Base-by-base conservation (phyloP, 345 rosid species). In the Boechera stricta region DNA sequence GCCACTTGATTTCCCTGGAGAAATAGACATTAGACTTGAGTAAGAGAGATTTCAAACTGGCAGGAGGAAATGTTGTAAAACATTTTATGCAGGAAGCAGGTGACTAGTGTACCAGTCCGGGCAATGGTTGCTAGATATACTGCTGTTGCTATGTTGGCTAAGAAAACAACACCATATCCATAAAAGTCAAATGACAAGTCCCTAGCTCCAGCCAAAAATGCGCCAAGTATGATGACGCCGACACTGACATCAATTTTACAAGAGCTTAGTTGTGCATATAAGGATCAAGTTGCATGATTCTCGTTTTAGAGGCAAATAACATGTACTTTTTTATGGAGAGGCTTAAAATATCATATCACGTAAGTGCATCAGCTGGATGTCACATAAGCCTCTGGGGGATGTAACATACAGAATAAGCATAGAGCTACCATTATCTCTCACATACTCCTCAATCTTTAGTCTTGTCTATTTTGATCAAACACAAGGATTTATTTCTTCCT, bases 171-270 rank as follows among this genome's bases (percentile, higher is more conserved):
- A 75, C 80, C 89, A 84, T 95, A 95, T 26, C 99, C 96, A 84
- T 91, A 86, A 79, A 88, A 86, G 81, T 95, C 97, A 80, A 87
- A 95, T 64, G 98, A 91, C 79, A 92, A 87, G 79, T 95, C 99
- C 76, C 97, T 93, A 42, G 96, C 97, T 85, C 99, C 99, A 11
- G 99, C 99, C 39, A 92, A 75, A 74, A 92, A 82, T 73, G 97
- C 98, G 39, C 99, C 99, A 81, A 95, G 61, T 80, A 95, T 44
- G 74, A 95, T 92, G 82, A 92, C 75, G 18, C 97, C 94, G 38
- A 92, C 99, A 88, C 99, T 95, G 93, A 77, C 74, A 87, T 82
- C 78, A 86, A 45, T 84, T 80, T 75, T 82, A 82, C 77, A 81
- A 49, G 60, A 68, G 69, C 80, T 86, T 80, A 89, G 87, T 84